Evolutionary conservation across 2,329 filamentous ascomycete species (phyloP).

Genomic region (Corinectria fuckeliana): DNA sequence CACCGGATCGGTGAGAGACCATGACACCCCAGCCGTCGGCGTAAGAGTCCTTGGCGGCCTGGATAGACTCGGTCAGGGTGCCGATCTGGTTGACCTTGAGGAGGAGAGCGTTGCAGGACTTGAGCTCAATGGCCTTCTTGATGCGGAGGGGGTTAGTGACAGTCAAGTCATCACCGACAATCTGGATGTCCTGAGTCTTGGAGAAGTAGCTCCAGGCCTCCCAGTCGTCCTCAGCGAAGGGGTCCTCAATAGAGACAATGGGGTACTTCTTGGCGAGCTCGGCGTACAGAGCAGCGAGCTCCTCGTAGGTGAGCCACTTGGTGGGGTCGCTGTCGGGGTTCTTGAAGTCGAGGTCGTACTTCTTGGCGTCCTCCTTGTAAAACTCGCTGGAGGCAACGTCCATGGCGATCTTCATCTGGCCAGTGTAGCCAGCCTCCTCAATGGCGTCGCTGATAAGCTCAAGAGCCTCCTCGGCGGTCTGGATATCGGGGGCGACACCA

Average conservation of each 20-base stretch:
- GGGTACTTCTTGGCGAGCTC: slow-evolving; percentile 92
- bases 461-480: slow-evolving; percentile 94
- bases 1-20: slow-evolving; percentile 98
- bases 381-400: slow-evolving; percentile 99
- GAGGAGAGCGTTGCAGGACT: slow-evolving; percentile 97
- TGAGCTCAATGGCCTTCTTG: slow-evolving; percentile 99
- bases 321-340: slow-evolving; percentile 94
- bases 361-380: slow-evolving; percentile 97
- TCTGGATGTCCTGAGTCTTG: slow-evolving; percentile 98
- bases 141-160: slow-evolving; percentile 99
- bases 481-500: slow-evolving; percentile 98
- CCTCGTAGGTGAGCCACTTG: slow-evolving; percentile 99
- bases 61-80: slow-evolving; percentile 97
- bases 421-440: slow-evolving; percentile 92
- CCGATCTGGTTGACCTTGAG: slow-evolving; percentile 99
- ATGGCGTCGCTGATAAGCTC: slow-evolving; percentile 95
- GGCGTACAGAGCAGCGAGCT: slow-evolving; percentile 92
- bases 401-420: slow-evolving; percentile 98
- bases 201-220: slow-evolving; percentile 99
- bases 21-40: slow-evolving; percentile 97
- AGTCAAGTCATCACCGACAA: slow-evolving; percentile 97
- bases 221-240: slow-evolving; percentile 99
- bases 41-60: slow-evolving; percentile 98
- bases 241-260: slow-evolving; percentile 98
- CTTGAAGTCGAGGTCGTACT: slow-evolving; percentile 99